Evolutionary conservation across 371 early-diverging fungal species (phyloP).

Genomic region (Circinella minor): DNA sequence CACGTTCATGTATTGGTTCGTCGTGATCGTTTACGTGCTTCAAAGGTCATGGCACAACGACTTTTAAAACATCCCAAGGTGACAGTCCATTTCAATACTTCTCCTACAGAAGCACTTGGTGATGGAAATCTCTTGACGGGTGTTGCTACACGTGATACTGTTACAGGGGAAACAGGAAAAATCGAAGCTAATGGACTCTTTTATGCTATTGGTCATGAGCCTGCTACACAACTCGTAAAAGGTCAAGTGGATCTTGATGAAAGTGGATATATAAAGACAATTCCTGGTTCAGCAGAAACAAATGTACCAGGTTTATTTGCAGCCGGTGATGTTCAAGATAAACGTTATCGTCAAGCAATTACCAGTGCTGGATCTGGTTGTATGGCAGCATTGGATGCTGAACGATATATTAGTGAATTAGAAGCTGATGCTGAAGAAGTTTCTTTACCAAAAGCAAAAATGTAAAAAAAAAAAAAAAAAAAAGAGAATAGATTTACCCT

Average conservation of each 20-base stretch:
- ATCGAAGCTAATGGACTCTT: conserved; percentile 92
- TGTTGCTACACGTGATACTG: conserved; percentile 75
- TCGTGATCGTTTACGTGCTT: conserved; percentile 95
- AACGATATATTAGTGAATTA: conserved; percentile 76
- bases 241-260: conserved; percentile 79
- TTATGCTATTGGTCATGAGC: conserved; percentile 99
- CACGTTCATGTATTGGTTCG: conserved; percentile 96
- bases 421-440: conserved; percentile 23
- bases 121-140: conserved; percentile 77
- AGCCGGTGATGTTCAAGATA: conserved; percentile 98
- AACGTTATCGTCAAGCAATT: conserved; percentile 86
- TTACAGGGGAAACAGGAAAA: conserved; percentile 65
- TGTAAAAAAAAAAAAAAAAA: background rate
- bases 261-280: conserved; percentile 89
- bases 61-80: conserved; percentile 87
- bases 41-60: conserved; percentile 95
- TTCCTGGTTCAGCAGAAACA: conserved; percentile 85
- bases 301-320: conserved; percentile 95
- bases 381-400: conserved; percentile 96
- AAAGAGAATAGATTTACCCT: no score
- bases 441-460: background rate
- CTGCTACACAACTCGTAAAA: conserved; percentile 85
- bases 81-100: conserved; percentile 89
- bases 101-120: conserved; percentile 86
- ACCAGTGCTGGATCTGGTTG: conserved; percentile 86